Evolutionary conservation across 1,284 basidiomycete species (phyloP).

Genomic region (Trichosporon sp.): DNA sequence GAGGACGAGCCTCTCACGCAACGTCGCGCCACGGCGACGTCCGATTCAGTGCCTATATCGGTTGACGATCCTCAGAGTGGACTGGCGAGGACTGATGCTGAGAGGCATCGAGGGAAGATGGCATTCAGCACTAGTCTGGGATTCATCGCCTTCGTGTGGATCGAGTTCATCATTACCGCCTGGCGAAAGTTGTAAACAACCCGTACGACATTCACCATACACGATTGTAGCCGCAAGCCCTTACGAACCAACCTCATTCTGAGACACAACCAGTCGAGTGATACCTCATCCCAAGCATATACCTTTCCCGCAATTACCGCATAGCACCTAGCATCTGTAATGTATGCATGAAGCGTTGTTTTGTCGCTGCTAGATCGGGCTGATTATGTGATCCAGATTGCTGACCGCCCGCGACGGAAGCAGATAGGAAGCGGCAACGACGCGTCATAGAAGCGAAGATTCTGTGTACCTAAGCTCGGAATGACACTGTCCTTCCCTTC

Average conservation of each 20-base stretch:
- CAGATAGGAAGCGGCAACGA: background rate
- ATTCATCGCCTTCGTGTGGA: slow-evolving; percentile 60
- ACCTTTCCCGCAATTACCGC: background rate
- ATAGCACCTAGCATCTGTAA: background rate
- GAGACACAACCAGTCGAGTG: background rate
- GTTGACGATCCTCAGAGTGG: slow-evolving; percentile 13
- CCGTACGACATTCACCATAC: background rate
- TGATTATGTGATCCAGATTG: background rate
- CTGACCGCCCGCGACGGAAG: background rate
- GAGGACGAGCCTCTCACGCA: background rate
- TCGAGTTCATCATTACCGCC: slow-evolving; percentile 62
- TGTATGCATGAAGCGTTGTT: slow-evolving; percentile 4
- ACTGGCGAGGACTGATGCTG: slow-evolving; percentile 21
- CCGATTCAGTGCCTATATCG: slow-evolving; percentile 3
- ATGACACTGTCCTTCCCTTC: background rate
- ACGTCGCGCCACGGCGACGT: background rate
- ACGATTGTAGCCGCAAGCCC: background rate
- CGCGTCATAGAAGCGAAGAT: slow-evolving; percentile 4
- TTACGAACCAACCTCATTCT: background rate
- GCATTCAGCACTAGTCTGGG: slow-evolving; percentile 40
- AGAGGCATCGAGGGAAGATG: slow-evolving; percentile 16
- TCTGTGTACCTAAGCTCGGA: background rate
- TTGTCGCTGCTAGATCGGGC: background rate
- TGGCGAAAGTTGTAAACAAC: slow-evolving; percentile 20
- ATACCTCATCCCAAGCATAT: slow-evolving; percentile 2